Base-by-base conservation (phyloP, 202 grass and related monocot genomes). In the Zizania palustris region DNA sequence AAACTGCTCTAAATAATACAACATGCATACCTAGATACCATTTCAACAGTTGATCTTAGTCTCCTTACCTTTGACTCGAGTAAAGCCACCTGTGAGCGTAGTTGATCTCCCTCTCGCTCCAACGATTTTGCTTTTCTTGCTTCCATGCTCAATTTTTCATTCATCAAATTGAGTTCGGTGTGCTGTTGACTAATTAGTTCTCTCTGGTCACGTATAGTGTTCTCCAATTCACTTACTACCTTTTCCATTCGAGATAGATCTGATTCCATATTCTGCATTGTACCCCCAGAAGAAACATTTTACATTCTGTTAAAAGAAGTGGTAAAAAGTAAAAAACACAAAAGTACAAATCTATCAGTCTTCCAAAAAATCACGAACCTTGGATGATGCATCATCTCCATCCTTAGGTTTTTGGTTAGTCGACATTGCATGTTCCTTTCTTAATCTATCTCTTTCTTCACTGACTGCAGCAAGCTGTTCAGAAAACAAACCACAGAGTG, bases 51-150 rank as follows among this genome's bases (percentile, higher is more conserved):
- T 79, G 53, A 55, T 74, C 13, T 72, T 42, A 16, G 59, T 28
- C 28, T 72, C 19, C 45, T 20, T 78, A 98, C 95, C 91, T 98
- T 98, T 42, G 91, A 95, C 85, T 98, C 95, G 22, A 98, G 80
- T 77, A 98, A 84, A 35, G 91, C 87, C 37, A 98, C 83, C 78
- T 95, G 91, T 61, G 89, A 85, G 58, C 87, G 91, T 69, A 95
- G 65, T 49, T 93, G 89, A 71, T 98, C 95, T 81, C 83, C 92
- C 53, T 98, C 91, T 62, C 95, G 78, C 91, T 98, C 95, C 78
- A 95, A 85, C 49, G 91, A 98, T 56, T 95, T 98, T 21, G 73
- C 71, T 77, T 90, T 95, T 81, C 83, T 98, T 78, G 78, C 75
- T 84, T 98, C 95, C 74, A 82, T 72, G 63, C 53, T 90, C 59